These are phyloP conservation scores for Neonothopanus nambi DNA, from an alignment of 1,284 basidiomycete species.

Conservation along the genomic window DNA sequence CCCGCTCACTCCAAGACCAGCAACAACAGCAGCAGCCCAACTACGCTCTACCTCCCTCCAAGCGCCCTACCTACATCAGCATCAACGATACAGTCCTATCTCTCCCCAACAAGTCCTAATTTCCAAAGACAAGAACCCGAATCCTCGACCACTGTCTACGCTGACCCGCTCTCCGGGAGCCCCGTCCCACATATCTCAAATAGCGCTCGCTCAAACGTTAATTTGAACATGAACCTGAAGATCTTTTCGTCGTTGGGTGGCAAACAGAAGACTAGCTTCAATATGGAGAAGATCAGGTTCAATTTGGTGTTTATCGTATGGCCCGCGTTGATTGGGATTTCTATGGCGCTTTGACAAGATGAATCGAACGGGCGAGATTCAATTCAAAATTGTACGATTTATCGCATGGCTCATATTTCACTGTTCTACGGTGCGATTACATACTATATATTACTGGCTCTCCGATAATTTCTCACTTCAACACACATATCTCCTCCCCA, in stretches of 20 bases:
- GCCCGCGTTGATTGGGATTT: constrained; percentile 56
- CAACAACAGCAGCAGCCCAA: constrained; percentile 15
- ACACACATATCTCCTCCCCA: no score
- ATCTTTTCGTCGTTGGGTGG: constrained; percentile 20
- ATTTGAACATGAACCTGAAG: no score
- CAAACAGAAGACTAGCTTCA: constrained; percentile 24
- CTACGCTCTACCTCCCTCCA: constrained; percentile 16
- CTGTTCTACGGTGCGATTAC: no score
- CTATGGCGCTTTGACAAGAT: constrained; percentile 40
- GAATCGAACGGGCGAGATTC: no score
- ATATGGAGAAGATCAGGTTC: constrained; percentile 50
- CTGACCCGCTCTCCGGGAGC: constrained; percentile 15
- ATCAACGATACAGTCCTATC: background rate
- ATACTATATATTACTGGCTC: no score
- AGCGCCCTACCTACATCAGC: background rate
- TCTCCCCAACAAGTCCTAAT: background rate
- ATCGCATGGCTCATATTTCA: no score
- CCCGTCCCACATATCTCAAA: constrained; percentile 14
- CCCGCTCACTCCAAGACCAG: constrained; percentile 13
- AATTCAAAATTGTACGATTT: no score
- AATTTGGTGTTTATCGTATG: constrained; percentile 54
- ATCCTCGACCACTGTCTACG: constrained; percentile 18
- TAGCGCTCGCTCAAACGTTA: constrained; percentile 20
- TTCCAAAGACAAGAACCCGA: background rate
- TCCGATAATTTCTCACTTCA: no score